Percentiles rank a stretch among this genome's conserved stretches.
Evolutionary conservation across 148 eudicot species (phyloP).

Genomic region (Camellia lanceoleosa): DNA sequence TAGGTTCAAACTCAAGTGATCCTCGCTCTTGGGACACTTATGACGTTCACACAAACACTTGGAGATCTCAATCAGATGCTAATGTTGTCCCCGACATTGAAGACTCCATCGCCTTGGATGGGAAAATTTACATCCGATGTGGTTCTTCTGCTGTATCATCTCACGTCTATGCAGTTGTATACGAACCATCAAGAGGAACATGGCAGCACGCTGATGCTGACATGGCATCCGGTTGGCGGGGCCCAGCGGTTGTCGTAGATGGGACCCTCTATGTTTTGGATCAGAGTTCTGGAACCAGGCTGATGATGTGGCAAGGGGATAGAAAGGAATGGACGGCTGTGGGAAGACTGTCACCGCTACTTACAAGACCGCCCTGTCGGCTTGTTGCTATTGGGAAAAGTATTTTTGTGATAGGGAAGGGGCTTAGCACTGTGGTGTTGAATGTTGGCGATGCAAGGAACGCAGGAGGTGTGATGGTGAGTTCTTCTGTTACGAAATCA

Average conservation of each 20-base stretch:
- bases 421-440: constrained; percentile 66
- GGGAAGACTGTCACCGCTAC: constrained; percentile 51
- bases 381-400: constrained; percentile 63
- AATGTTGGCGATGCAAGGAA: constrained; percentile 42
- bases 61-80: constrained; percentile 61
- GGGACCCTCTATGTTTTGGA: constrained; percentile 65
- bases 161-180: constrained; percentile 48
- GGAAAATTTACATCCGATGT: constrained; percentile 59
- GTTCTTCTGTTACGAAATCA: constrained; percentile 43
- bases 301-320: constrained; percentile 74
- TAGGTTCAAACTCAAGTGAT: constrained; percentile 54
- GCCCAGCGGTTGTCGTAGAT: constrained; percentile 65
- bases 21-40: constrained; percentile 72
- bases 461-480: constrained; percentile 46
- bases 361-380: constrained; percentile 72
- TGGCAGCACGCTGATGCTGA: constrained; percentile 67
- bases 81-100: constrained; percentile 58
- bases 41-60: constrained; percentile 39
- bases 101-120: constrained; percentile 60
- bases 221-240: constrained; percentile 69
- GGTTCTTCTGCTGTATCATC: constrained; percentile 57
- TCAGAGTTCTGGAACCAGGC: constrained; percentile 62
- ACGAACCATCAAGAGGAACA: constrained; percentile 53
- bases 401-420: constrained; percentile 65
- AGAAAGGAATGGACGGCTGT: constrained; percentile 54